Base-by-base conservation (phyloP, 1,139 yeast genomes). In the Williopsis jadinii region DNA sequence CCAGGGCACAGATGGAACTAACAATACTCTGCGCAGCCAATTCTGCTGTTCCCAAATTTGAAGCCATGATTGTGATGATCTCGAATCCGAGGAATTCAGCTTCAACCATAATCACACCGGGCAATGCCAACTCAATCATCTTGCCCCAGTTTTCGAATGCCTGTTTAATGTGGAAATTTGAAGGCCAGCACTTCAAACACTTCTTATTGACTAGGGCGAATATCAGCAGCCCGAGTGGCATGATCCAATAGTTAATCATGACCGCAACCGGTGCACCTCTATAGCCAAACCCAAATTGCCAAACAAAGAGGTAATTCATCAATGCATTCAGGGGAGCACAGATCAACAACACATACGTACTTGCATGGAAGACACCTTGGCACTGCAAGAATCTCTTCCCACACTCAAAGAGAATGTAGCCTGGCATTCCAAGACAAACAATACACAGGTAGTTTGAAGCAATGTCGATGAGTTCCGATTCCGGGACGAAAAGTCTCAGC, bases 21-120 rank as follows among this genome's bases (percentile, higher is more conserved):
- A 62, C 63, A 14, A 68, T 66, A 12, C 69, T 61, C 47, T 68
- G 72, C 0, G 72, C 69, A 5, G 73, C 73, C 34, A 68, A 54
- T 30, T 64, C 61, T 10, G 66, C 60, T 5, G 69, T 67, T 6
- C 73, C 72, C 42, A 68, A 56, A 28, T 60, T 57, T 11, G 70
- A 60, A 2, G 71, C 67, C 42, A 66, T 58, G 34, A 68, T 48
- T 1, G 73, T 68, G 42, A 67, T 54, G 35, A 68, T 58, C 44
- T 68, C 72, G 49, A 67, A 68, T 2, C 71, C 71, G 19, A 67
- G 50, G 52, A 64, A 67, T 47, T 68, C 73, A 11, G 71, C 67
- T 37, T 65, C 66, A 36, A 68, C 63, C 72, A 68, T 68, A 15
- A 66, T 54, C 12, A 66, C 61, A 12, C 73, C 73, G 5, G 69